phyloP scores from a whole-genome alignment of 345 rosid species.

The sweet orange (Citrus sinensis) region DNA sequence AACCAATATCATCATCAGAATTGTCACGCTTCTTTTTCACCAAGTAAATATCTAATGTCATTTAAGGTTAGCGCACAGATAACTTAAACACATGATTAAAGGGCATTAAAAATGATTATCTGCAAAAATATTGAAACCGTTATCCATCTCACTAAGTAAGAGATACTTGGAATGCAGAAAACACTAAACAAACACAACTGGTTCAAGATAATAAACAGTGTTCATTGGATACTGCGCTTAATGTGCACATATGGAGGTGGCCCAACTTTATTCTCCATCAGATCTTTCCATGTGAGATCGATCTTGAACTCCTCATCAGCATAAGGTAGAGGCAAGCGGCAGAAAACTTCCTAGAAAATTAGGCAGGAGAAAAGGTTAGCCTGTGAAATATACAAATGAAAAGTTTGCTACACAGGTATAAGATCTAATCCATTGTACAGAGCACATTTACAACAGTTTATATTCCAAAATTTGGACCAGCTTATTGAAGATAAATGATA shows the following conservation, averaged over 20 bases:
- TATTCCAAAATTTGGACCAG: not conserved
- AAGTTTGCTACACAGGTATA: not conserved
- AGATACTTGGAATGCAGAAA: conserved; percentile 27
- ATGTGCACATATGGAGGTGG: conserved; percentile 87
- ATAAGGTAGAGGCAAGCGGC: conserved; percentile 77
- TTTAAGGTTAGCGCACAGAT: conserved; percentile 38
- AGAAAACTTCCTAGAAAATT: conserved; percentile 59
- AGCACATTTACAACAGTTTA: not conserved
- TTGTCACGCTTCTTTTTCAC: conserved; percentile 79
- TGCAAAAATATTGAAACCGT: not conserved
- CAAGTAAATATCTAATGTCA: conserved; percentile 66
- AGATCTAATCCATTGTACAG: not conserved
- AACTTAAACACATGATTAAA: not conserved
- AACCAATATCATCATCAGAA: conserved; percentile 70
- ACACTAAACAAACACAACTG: not conserved
- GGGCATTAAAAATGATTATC: not conserved
- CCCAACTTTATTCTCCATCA: conserved; percentile 52
- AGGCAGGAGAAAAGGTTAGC: conserved; percentile 21
- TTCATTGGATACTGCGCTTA: conserved; percentile 84
- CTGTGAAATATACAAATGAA: not conserved
- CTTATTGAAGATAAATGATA: not conserved
- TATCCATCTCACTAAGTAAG: not conserved
- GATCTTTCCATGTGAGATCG: conserved; percentile 57
- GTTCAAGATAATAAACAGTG: conserved; percentile 6
- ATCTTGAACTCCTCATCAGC: conserved; percentile 83